These are phyloP conservation scores for Raphanus hybrid DNA, from an alignment of 441 rosid species.

Conservation along the genomic window DNA sequence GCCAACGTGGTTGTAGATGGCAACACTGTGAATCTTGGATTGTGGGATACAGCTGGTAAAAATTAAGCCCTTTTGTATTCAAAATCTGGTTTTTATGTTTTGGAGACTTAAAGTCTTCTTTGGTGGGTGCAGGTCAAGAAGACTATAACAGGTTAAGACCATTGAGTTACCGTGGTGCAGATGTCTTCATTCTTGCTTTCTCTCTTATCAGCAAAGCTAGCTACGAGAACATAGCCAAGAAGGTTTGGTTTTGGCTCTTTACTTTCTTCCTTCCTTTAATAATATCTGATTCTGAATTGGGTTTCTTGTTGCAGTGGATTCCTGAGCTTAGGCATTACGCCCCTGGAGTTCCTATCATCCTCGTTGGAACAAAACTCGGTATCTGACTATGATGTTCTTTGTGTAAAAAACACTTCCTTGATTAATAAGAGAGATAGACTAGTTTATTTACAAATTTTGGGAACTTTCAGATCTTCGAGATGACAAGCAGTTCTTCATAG, in stretches of 20 bases:
- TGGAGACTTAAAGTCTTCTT: neutral
- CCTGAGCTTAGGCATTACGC: constrained; percentile 85
- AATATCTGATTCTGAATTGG: neutral
- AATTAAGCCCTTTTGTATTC: constrained; percentile 8
- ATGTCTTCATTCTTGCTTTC: constrained; percentile 83
- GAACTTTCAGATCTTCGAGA: constrained; percentile 66
- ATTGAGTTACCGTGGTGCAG: constrained; percentile 80
- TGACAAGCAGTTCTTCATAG: constrained; percentile 76
- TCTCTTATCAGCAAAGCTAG: constrained; percentile 92
- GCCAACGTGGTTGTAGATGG: constrained; percentile 89
- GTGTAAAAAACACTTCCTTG: neutral
- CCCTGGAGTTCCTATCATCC: constrained; percentile 79
- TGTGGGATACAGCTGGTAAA: constrained; percentile 80
- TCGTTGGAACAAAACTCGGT: constrained; percentile 89
- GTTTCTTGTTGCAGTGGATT: constrained; percentile 61
- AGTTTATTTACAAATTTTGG: too few relatives aligned
- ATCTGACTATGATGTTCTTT: constrained; percentile 18
- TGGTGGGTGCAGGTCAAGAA: constrained; percentile 64
- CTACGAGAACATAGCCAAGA: constrained; percentile 83
- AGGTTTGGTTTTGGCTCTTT: constrained; percentile 47
- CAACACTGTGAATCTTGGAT: constrained; percentile 71
- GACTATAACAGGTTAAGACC: constrained; percentile 81
- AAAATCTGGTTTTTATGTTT: constrained; percentile 1
- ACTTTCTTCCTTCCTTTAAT: neutral
- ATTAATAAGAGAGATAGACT: neutral